Conservation (phyloP, 2,329 filamentous ascomycete species). For the Coniochaeta hoffmannii region DNA sequence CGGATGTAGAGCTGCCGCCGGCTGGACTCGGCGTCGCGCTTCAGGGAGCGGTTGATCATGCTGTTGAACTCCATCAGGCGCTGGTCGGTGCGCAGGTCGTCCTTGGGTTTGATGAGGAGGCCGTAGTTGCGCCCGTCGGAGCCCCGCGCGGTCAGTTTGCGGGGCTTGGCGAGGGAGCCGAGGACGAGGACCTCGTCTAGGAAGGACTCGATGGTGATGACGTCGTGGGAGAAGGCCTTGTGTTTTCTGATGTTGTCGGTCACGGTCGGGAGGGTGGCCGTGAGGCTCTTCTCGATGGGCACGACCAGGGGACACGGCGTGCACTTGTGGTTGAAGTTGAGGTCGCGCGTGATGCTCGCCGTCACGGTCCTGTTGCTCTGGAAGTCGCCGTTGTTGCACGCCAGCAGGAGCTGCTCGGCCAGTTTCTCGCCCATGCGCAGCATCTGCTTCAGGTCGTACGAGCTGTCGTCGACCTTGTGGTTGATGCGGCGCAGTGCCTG, state of each 20-base stretch:
- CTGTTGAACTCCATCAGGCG: slow-evolving; percentile 98
- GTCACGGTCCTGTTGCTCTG: slow-evolving; percentile 57
- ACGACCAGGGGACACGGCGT: slow-evolving; percentile 83
- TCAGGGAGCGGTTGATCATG: slow-evolving; percentile 93
- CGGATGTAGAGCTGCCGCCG: slow-evolving; percentile 89
- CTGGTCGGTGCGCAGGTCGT: slow-evolving; percentile 94
- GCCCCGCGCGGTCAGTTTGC: slow-evolving; percentile 80
- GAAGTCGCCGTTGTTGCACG: slow-evolving; percentile 72
- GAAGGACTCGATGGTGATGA: slow-evolving; percentile 75
- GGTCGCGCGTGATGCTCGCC: slow-evolving; percentile 69
- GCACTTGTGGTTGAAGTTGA: slow-evolving; percentile 77
- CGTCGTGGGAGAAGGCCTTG: slow-evolving; percentile 79
- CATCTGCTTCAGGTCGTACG: slow-evolving; percentile 59
- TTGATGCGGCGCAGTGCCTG: slow-evolving; percentile 36
- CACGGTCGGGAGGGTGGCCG: slow-evolving; percentile 68
- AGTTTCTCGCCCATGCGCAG: slow-evolving; percentile 75
- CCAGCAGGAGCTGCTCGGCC: slow-evolving; percentile 70
- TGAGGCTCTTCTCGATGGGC: slow-evolving; percentile 78
- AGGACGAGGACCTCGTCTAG: slow-evolving; percentile 84
- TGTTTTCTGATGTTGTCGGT: slow-evolving; percentile 70
- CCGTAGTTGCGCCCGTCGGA: slow-evolving; percentile 86
- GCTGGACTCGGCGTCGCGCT: slow-evolving; percentile 84
- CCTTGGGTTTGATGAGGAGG: slow-evolving; percentile 93
- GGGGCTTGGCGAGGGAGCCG: slow-evolving; percentile 84
- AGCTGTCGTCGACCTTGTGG: slow-evolving; percentile 43